Conservation (phyloP, 2,329 filamentous ascomycete genomes). For the Clonostachys chloroleuca region DNA sequence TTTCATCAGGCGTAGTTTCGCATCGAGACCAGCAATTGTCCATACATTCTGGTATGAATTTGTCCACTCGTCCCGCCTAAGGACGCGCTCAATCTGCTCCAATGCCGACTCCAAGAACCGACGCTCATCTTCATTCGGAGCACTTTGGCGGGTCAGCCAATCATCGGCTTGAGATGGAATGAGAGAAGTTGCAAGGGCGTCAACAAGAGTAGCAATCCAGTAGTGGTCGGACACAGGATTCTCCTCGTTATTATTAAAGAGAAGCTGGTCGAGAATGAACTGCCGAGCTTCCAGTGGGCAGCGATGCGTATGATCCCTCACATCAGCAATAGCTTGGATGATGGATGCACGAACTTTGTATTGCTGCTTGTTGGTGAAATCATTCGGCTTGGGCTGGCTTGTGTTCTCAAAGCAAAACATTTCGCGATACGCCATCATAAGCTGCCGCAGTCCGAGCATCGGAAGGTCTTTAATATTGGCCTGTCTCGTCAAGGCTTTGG, state of each 20-base stretch:
- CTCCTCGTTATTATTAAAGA: conserved; percentile 90
- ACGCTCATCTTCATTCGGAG: conserved; percentile 37
- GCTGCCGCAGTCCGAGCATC: conserved; percentile 77
- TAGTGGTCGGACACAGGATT: conserved; percentile 87
- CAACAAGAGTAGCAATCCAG: conserved; percentile 79
- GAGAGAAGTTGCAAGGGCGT: conserved; percentile 53
- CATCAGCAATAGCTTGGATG: conserved; percentile 71
- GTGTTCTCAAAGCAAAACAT: conserved; percentile 81
- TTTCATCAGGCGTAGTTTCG: conserved; percentile 60
- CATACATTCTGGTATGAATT: conserved; percentile 65
- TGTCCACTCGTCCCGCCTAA: conserved; percentile 65
- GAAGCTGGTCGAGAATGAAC: conserved; percentile 84
- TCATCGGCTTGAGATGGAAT: conserved; percentile 43
- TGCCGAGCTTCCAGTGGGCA: conserved; percentile 75
- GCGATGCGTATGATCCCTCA: conserved; percentile 69
- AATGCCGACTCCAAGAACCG: conserved; percentile 48
- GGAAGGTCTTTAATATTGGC: conserved; percentile 60
- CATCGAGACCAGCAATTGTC: conserved; percentile 58
- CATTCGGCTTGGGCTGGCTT: conserved; percentile 79
- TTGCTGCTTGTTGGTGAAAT: conserved; percentile 81
- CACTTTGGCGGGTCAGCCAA: conserved; percentile 35
- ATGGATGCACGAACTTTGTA: conserved; percentile 86
- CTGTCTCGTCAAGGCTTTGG: conserved; percentile 72
- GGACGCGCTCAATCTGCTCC: conserved; percentile 62
- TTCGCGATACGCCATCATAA: conserved; percentile 81